Conservation (phyloP, 1,139 yeast species). For the Diutina ranongensis region DNA sequence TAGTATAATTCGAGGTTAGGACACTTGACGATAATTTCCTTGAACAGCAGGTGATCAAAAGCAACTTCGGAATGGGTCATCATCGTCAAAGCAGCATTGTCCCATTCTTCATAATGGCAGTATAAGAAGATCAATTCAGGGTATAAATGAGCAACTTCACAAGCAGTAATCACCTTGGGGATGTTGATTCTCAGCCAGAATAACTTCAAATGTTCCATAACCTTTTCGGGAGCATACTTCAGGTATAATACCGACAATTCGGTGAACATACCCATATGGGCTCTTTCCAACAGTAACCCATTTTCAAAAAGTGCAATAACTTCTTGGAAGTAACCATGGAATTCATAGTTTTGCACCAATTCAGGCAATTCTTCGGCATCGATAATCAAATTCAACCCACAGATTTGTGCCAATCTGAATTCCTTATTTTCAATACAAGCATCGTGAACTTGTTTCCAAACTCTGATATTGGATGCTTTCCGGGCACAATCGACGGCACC, state of each 20-base stretch:
- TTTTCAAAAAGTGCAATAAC: constrained; percentile 87
- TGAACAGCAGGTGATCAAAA: constrained; percentile 87
- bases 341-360: constrained; percentile 77
- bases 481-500: constrained; percentile 98
- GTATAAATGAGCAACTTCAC: constrained; percentile 91
- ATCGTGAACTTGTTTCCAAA: constrained; percentile 95
- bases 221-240: constrained; percentile 81
- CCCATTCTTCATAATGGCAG: constrained; percentile 99
- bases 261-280: constrained; percentile 99
- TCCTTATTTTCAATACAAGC: constrained; percentile 95
- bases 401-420: constrained; percentile 93
- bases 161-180: constrained; percentile 92
- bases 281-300: constrained; percentile 93
- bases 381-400: constrained; percentile 93
- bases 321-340: constrained; percentile 85
- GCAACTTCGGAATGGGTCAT: constrained; percentile 91
- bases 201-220: constrained; percentile 92
- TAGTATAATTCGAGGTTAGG: constrained; percentile 94
- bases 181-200: constrained; percentile 98
- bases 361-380: constrained; percentile 97
- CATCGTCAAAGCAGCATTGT: constrained; percentile 96
- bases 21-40: constrained; percentile 89
- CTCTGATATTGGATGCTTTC: constrained; percentile 87
- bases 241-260: constrained; percentile 86
- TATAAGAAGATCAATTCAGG: constrained; percentile 92